These are phyloP conservation scores for Penicillium sp. DNA, from an alignment of 2,329 filamentous ascomycete genomes.

Conservation along the genomic window DNA sequence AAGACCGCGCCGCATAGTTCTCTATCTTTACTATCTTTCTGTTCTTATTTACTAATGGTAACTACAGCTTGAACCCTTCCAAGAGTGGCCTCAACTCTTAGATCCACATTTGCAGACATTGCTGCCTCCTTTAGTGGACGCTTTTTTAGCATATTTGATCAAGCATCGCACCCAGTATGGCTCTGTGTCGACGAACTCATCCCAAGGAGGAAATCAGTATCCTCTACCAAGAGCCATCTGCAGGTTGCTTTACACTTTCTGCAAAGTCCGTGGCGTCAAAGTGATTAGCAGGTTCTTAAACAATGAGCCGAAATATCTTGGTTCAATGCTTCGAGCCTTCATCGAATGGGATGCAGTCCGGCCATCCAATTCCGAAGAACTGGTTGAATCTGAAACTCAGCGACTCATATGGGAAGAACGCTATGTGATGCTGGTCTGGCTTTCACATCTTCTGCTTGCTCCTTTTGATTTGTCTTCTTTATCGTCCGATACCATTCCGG, in stretches of 20 bases:
- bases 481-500: slow-evolving; percentile 53
- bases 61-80: slow-evolving; percentile 74
- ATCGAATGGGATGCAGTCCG: slow-evolving; percentile 55
- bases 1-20: slow-evolving; percentile 22
- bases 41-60: slow-evolving; percentile 13
- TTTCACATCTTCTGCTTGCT: slow-evolving; percentile 76
- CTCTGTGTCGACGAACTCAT: slow-evolving; percentile 33
- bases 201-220: slow-evolving; percentile 37
- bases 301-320: slow-evolving; percentile 83
- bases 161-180: slow-evolving; percentile 45
- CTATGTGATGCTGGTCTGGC: slow-evolving; percentile 85
- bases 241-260: slow-evolving; percentile 81
- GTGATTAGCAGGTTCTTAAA: slow-evolving; percentile 87
- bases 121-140: slow-evolving; percentile 71
- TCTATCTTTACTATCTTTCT: background rate
- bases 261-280: slow-evolving; percentile 92
- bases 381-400: slow-evolving; percentile 22
- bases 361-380: slow-evolving; percentile 14
- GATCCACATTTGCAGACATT: slow-evolving; percentile 78
- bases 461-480: slow-evolving; percentile 90
- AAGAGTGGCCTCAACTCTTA: slow-evolving; percentile 90
- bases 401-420: slow-evolving; percentile 79
- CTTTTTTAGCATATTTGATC: slow-evolving; percentile 68
- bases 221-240: slow-evolving; percentile 71
- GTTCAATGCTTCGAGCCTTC: slow-evolving; percentile 73